phyloP scores from a whole-genome alignment of 306 rosid species.

The Cicer judaicum region DNA sequence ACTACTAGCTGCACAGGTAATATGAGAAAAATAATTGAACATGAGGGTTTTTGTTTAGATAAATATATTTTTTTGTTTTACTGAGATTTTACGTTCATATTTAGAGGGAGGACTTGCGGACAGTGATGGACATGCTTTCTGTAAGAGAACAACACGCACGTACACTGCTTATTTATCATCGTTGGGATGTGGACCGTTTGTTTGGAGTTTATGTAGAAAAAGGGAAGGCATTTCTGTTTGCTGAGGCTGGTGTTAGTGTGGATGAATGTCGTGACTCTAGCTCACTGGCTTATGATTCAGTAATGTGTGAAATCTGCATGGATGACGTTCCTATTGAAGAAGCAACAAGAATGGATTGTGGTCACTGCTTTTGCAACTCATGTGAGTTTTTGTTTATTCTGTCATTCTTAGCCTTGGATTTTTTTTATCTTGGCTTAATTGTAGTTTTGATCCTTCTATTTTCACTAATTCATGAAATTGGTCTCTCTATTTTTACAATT shows the following conservation, averaged over 20 bases:
- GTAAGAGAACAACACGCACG: slow-evolving; percentile 85
- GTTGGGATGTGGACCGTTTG: slow-evolving; percentile 89
- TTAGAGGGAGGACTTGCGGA: slow-evolving; percentile 85
- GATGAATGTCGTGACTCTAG: slow-evolving; percentile 52
- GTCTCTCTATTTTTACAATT: no score
- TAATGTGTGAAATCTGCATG: slow-evolving; percentile 76
- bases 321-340: slow-evolving; percentile 70
- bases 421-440: neutral
- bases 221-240: slow-evolving; percentile 62
- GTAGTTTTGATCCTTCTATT: no score
- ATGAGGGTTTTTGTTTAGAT: neutral
- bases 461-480: no score
- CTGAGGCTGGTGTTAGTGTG: slow-evolving; percentile 79
- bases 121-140: slow-evolving; percentile 81
- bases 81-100: slow-evolving; percentile 41
- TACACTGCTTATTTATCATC: slow-evolving; percentile 77
- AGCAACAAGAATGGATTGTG: slow-evolving; percentile 86
- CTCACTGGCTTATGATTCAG: slow-evolving; percentile 42
- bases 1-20: slow-evolving; percentile 82
- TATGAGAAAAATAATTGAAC: neutral
- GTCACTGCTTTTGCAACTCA: slow-evolving; percentile 88
- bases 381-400: slow-evolving; percentile 62
- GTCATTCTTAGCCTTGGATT: neutral
- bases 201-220: slow-evolving; percentile 72
- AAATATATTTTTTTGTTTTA: slow-evolving; percentile 1